Base-by-base conservation (phyloP, 768 basidiomycete species). In the Podaxis sp. region DNA sequence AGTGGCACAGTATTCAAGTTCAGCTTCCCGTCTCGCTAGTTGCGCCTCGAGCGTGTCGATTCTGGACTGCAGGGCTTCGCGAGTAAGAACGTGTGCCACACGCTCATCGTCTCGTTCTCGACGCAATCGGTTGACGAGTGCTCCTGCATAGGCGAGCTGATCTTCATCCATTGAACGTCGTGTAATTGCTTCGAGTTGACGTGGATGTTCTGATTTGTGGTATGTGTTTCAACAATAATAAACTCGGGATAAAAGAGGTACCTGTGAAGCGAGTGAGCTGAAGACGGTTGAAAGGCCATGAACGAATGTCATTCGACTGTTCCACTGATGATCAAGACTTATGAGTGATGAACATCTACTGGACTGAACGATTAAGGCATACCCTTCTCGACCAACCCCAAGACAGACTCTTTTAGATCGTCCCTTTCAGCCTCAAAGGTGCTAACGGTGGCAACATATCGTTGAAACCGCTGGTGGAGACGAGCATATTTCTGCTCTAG, bases 301-400 rank as follows among this genome's bases (percentile, higher is more conserved):
- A 57, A 36, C 40, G 17, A 52, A 47, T 55, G 29, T 61, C 58
- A 22, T 65, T 59, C 51, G 41, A 59, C 37, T 62, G 38, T 37
- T 37, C 43, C 36, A 55, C 40, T 43, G 24, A 62, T 52, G 36
- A 63, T 53, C 65, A 4, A 50, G 11, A 36, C 38, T 47, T 41
- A 57, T 41, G 13, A 19, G 13, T 47, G 37, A 57, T 33, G 33
- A 59, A 2, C 27, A 46, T 13, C 15, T n/a, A 29, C 24, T 40
- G 52, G 8, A 36, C 52, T 61, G 38, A 49, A 56, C 54, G 43
- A 54, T 19, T 33, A 41, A 29, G 37, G 17, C 82, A 43, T 66
- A 87, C 87, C 83, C 83, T 84, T 86, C 70, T 85, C 77, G n/a
- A 85, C 77, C 43, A 88, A 68, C 55, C 79, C 70, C 54, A 77